Conservation (phyloP, 2,329 filamentous ascomycete genomes). For the Trichoderma hamatum region DNA sequence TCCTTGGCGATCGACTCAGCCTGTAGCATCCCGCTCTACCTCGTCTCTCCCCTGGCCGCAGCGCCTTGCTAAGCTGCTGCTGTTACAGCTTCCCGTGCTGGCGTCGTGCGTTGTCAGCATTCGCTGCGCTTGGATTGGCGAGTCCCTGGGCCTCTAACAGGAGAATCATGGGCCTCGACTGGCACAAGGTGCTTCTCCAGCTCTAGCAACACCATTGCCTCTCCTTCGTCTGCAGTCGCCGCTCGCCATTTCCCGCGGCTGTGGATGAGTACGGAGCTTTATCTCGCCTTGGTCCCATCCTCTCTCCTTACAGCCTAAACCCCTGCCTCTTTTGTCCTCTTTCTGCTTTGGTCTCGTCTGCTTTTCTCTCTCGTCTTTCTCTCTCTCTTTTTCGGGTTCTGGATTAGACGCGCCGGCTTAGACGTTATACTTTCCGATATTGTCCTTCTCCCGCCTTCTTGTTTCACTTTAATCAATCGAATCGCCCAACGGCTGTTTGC, state of each 20-base stretch:
- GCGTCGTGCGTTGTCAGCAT: conserved; percentile 27
- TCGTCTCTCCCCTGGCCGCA: neutral
- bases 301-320: conserved; percentile 26
- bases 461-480: conserved; percentile 34
- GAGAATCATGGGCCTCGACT: conserved; percentile 43
- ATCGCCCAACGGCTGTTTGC: conserved; percentile 24
- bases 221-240: conserved; percentile 19
- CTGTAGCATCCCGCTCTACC: neutral
- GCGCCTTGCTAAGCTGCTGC: conserved; percentile 10
- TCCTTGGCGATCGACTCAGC: neutral
- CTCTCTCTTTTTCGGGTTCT: conserved; percentile 37
- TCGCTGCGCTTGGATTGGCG: conserved; percentile 25
- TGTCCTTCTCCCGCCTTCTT: conserved; percentile 31
- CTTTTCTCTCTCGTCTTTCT: conserved; percentile 28
- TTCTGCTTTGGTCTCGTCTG: conserved; percentile 26
- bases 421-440: conserved; percentile 37
- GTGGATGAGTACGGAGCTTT: conserved; percentile 35
- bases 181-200: conserved; percentile 32
- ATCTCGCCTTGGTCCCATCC: conserved; percentile 18
- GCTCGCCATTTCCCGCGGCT: conserved; percentile 27
- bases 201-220: conserved; percentile 30
- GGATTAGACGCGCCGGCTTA: conserved; percentile 48
- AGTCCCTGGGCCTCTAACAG: conserved; percentile 23
- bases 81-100: conserved; percentile 20
- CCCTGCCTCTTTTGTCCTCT: conserved; percentile 29